Evolutionary conservation across 2,329 filamentous ascomycete species (phyloP), one percentile per base, ranked within the genome.

Genomic region (Metarhizium robertsii): DNA sequence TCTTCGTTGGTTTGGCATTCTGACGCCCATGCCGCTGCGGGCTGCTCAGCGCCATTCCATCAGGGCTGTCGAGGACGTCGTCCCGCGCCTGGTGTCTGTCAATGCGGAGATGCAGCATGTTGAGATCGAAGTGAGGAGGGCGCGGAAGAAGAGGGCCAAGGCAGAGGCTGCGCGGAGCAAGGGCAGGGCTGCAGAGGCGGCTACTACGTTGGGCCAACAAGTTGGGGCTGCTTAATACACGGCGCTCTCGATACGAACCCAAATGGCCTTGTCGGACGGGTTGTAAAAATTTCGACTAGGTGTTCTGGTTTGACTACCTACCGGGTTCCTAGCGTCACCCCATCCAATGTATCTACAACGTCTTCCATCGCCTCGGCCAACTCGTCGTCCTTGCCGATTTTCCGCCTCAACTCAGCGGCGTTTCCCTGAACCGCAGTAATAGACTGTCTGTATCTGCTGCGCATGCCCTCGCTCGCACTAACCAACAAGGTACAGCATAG

Each of bases 61-160:
- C 29, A 64, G 73, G 42, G 76, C 77, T 0, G 75, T 90, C 3
- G 79, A 84, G 54, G 69, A 76, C 0, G 67, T 85, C 3, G 68
- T 91, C 2, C 79, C 83, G 1, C 70, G 70, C 43, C 71, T 90
- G 8, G 77, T 77, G 6, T 78, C 76, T 1, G 68, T 88, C n/a
- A 74, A 77, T 40, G 75, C 75, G 32, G 77, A 83, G 62, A 83
- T 92, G 79, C 74, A 75, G 14, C 70, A 71, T n/a, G 66, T 88
- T 5, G 87, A 91, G 71, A 82, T 85, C 53, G 80, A 87, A 61
- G 83, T 92, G 54, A 76, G 86, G 42, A 74, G 86, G 56, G 79
- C 78, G 40, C 72, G 77, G 56, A 84, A 84, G 71, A 76, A 67
- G 69, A 71, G 78, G 40, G 73, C 75, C 30, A 82, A 80, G 66